Conservation (phyloP, 2,329 filamentous ascomycete genomes). For the Fusarium tanahbumbuense region DNA sequence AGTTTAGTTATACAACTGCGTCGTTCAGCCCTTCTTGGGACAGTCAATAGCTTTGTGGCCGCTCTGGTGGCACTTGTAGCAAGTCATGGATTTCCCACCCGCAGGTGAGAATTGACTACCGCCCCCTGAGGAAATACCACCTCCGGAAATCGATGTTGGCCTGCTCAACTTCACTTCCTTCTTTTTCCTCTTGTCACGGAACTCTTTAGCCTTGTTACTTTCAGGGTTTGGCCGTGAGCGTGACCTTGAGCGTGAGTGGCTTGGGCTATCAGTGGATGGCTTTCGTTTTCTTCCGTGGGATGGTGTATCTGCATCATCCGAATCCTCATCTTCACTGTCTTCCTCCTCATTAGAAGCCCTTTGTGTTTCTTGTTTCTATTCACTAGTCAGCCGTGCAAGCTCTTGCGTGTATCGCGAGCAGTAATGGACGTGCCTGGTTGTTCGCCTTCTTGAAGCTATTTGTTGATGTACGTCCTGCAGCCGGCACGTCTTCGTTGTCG, state of each 20-base stretch:
- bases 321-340: conserved; percentile 46
- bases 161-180: conserved; percentile 75
- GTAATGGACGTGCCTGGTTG: conserved; percentile 45
- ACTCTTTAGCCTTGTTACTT: conserved; percentile 55
- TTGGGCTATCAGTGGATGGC: conserved; percentile 43
- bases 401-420: background rate
- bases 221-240: conserved; percentile 45
- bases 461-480: conserved; percentile 53
- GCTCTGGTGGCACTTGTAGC: conserved; percentile 70
- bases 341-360: conserved; percentile 38
- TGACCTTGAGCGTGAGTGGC: conserved; percentile 51
- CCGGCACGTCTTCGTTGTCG: conserved; percentile 50
- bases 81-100: conserved; percentile 54
- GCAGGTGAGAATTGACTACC: conserved; percentile 39
- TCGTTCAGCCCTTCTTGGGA: conserved; percentile 49
- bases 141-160: conserved; percentile 64
- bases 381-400: conserved; percentile 15
- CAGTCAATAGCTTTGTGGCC: conserved; percentile 72
- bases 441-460: conserved; percentile 46
- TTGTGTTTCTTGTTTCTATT: conserved; percentile 32
- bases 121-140: conserved; percentile 61
- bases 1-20: background rate
- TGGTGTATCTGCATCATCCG: conserved; percentile 42
- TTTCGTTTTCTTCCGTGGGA: conserved; percentile 46
- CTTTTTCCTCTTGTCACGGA: conserved; percentile 70